Base-by-base conservation (phyloP, 441 rosid species). In the Mallotus repandus region DNA sequence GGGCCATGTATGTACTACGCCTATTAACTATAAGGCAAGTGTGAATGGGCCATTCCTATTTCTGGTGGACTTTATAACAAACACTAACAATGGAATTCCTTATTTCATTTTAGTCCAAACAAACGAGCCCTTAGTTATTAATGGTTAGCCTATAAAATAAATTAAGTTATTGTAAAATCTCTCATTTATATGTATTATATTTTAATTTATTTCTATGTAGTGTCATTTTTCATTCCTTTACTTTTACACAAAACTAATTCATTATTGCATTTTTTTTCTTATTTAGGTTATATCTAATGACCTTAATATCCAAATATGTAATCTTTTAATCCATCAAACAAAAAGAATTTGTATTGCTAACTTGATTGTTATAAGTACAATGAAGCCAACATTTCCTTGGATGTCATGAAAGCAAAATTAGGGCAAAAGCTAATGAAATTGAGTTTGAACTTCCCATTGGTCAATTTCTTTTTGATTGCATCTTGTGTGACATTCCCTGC, bases 341-440 rank as follows among this genome's bases (percentile, higher is more conserved):
- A 96, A 96, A 81, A 89, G 97, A 88, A 96, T 90, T 82, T 93
- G 98, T 84, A 93, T 98, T 25, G 89, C 97, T 72, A 96, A 96
- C 87, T 83, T 96, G 85, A 87, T 93, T 38, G 99, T 96, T 61
- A 87, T 96, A 73, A 96, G 1, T 29, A 93, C 83, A 91, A 91
- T 75, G 99, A 96, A 86, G 99, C 96, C 98, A 93, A 70, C 95
- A 91, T 21, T 93, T 93, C 77, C 99, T 98, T 49, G 93, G 97
- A 65, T 96, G 98, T 84, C 94, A 92, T 55, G 67, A 75, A 73
- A 84, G 77, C 79, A 88, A 85, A 81, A 74, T 25, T 61, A 61
- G 67, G 54, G 64, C 80, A 68, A 84, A 80, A 75, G 83, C 79
- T 70, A 82, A 86, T 8, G 89, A 81, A 76, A 78, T 73, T 75